These are phyloP conservation scores for Discostella pseudostelligera DNA, from an alignment of 108 stramenopile species.

Conservation along the genomic window DNA sequence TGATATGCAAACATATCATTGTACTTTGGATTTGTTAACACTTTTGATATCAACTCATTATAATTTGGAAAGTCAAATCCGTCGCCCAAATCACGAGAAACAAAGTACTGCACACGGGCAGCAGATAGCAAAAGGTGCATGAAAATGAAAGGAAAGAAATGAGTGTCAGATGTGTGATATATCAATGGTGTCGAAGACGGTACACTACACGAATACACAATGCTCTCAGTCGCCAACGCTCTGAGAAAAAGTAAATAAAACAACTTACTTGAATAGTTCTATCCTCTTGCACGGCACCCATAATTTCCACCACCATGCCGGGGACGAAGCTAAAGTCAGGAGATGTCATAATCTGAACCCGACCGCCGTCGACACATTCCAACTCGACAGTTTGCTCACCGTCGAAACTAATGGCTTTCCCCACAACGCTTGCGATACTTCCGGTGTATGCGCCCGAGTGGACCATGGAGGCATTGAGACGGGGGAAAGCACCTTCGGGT, in stretches of 20 bases:
- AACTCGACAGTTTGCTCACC: conserved; percentile 17
- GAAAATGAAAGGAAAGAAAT: too few relatives aligned
- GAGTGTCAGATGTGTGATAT: not conserved
- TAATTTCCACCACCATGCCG: conserved; percentile 25
- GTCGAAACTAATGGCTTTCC: conserved; percentile 26
- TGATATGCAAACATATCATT: conserved; percentile 19
- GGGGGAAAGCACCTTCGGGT: conserved; percentile 67
- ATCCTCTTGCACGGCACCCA: conserved; percentile 16
- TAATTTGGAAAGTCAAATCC: conserved; percentile 32
- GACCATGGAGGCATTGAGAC: conserved; percentile 63
- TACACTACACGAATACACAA: not conserved
- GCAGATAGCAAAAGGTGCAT: too few relatives aligned
- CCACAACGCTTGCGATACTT: conserved; percentile 30
- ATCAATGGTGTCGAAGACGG: not conserved
- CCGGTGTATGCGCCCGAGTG: conserved; percentile 48
- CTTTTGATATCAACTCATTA: conserved; percentile 39
- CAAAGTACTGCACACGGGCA: conserved; percentile 18
- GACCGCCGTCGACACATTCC: conserved; percentile 39
- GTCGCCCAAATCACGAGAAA: conserved; percentile 30
- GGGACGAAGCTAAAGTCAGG: conserved; percentile 21
- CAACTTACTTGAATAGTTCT: conserved; percentile 25
- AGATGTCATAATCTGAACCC: conserved; percentile 6
- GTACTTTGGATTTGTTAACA: conserved; percentile 36
- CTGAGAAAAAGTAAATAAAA: not conserved
- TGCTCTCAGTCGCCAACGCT: not conserved